These are phyloP conservation scores for Calocera cornea DNA, from an alignment of 768 basidiomycete species.

Conservation along the genomic window DNA sequence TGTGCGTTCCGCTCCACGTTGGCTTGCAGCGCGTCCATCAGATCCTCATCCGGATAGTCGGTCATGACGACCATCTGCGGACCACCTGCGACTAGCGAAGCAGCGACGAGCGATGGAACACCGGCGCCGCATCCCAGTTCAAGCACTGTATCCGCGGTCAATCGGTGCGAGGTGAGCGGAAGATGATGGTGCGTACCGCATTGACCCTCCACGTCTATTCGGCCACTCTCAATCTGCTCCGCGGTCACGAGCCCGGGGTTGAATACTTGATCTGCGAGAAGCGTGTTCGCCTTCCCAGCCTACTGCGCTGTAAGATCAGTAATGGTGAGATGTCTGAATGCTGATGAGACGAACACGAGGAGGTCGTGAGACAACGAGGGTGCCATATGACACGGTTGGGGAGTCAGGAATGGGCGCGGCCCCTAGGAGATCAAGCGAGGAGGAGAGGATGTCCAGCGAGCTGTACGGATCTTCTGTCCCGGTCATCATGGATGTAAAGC, in stretches of 20 bases:
- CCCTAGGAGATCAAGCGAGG: not conserved
- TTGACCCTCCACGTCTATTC: conserved; percentile 31
- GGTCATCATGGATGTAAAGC: too few relatives aligned
- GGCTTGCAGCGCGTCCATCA: conserved; percentile 40
- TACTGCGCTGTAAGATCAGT: not conserved
- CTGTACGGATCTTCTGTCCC: not conserved
- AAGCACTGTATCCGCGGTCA: conserved; percentile 33
- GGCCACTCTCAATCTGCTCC: conserved; percentile 46
- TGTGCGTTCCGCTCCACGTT: conserved; percentile 43
- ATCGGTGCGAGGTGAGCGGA: not conserved
- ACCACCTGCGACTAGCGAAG: conserved; percentile 31
- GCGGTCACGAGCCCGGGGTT: conserved; percentile 54
- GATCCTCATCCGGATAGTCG: conserved; percentile 53
- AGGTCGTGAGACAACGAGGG: not conserved
- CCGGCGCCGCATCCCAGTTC: conserved; percentile 61
- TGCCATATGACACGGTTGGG: not conserved
- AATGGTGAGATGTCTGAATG: not conserved
- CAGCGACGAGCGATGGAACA: conserved; percentile 48
- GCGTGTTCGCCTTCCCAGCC: conserved; percentile 43
- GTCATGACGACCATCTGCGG: conserved; percentile 41
- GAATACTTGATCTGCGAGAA: conserved; percentile 61
- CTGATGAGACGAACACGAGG: not conserved
- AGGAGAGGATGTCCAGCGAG: not conserved
- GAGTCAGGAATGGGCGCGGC: not conserved
- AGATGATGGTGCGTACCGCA: conserved; percentile 27